Evolutionary conservation across 129 eudicot species (phyloP).

Genomic region (Artemisia annua): DNA sequence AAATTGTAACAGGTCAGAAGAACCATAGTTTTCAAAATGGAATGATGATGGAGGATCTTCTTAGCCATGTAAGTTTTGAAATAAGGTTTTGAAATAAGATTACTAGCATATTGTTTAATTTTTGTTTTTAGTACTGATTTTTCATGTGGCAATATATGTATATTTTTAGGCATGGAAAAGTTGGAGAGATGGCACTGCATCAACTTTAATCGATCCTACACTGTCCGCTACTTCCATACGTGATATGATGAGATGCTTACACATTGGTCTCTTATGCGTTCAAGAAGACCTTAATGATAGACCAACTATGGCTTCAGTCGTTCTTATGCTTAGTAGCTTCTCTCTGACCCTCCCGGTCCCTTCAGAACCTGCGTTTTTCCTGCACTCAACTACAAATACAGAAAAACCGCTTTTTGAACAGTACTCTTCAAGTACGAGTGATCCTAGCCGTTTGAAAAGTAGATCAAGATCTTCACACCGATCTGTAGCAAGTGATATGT

Average conservation of each 20-base stretch:
- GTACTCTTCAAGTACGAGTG: constrained; percentile 9
- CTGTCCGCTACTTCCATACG: constrained; percentile 15
- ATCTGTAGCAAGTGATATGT: neutral
- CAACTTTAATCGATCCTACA: constrained; percentile 39
- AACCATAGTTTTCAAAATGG: constrained; percentile 30
- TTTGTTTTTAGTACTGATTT: neutral
- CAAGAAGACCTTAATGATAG: constrained; percentile 43
- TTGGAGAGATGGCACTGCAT: constrained; percentile 38
- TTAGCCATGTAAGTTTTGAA: constrained; percentile 40
- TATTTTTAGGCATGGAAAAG: constrained; percentile 48
- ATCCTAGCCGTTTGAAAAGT: neutral
- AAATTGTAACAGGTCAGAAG: constrained; percentile 45
- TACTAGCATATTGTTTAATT: neutral
- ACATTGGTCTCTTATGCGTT: constrained; percentile 54
- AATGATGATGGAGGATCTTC: constrained; percentile 33
- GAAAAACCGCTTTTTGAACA: neutral
- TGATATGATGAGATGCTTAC: constrained; percentile 45
- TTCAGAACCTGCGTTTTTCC: constrained; percentile 39
- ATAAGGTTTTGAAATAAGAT: neutral
- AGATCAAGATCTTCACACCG: neutral
- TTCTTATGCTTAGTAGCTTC: constrained; percentile 49
- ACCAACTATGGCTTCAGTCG: constrained; percentile 52
- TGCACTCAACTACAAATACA: neutral
- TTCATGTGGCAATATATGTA: constrained; percentile 2
- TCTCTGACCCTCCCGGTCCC: constrained; percentile 41